Base-by-base conservation (phyloP, 495 filamentous ascomycete species). In the Aspergillus kassunensis region DNA sequence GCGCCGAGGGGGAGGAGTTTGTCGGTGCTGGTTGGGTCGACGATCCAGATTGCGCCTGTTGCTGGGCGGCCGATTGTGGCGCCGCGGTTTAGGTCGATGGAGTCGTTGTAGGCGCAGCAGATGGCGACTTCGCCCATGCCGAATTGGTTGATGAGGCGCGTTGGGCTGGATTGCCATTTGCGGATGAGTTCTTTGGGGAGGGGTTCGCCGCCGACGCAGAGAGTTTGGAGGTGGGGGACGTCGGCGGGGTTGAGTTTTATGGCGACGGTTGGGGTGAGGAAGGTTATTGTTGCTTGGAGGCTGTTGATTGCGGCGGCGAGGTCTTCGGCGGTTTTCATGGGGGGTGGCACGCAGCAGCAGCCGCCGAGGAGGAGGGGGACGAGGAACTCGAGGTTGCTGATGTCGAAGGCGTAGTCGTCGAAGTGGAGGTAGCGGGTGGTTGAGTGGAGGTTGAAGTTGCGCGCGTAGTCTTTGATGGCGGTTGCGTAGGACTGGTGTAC, bases 111-210 rank as follows among this genome's bases (percentile, higher is more conserved):
- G 1, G 59, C 56, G 24, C 63, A 66, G n/a, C 58, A 51, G n/a
- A 59, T 58, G 10, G 63, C 60, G 16, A 62, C 67, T 52, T 84
- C 81, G 1, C 68, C 72, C 9, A 82, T 82, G 0, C 83, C 83
- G 55, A 85, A 86, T 3, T 73, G 76, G 44, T 83, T 83, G 15
- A 83, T 57, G 13, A 80, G 65, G 12, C 57, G 58, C 35, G 70
- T 51, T 57, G 55, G 67, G 18, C 58, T 39, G 1, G 66, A 5
- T 16, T 16, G 67, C 82, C 81, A 85, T 29, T 67, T 67, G 0
- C 54, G 46, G 1, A 80, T 50, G 20, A 74, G 53, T 4, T 70
- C 70, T 36, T 72, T 63, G 0, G 74, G 64, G 50, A 82, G 61
- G 1, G 77, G 65, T 49, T 80, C 76, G 6, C 76, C 76, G 11